A percentile compares a stretch with the other conserved stretches of the same genome.
phyloP scores from a whole-genome alignment of 2,329 filamentous ascomycete genomes.

The Botrytis porri region DNA sequence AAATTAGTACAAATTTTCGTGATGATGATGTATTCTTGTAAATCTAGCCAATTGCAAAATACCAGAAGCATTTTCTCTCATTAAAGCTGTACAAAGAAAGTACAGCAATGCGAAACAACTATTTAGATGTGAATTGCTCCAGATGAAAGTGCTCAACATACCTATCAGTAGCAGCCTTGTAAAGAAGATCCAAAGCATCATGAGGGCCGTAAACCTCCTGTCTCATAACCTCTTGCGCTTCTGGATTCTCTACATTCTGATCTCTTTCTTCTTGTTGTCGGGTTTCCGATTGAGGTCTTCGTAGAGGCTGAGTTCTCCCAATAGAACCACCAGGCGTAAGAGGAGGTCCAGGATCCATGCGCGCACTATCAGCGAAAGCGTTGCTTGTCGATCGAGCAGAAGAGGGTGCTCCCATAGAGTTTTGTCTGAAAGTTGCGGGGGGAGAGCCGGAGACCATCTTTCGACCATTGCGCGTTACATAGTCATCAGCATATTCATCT shows the following conservation, averaged over 20 bases:
- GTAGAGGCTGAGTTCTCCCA: constrained; percentile 64
- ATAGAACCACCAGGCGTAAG: constrained; percentile 64
- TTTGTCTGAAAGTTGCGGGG: constrained; percentile 32
- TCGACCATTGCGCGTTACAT: constrained; percentile 69
- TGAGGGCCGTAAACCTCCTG: constrained; percentile 83
- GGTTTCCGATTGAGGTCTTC: constrained; percentile 52
- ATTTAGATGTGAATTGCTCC: constrained; percentile 33
- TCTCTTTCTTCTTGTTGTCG: constrained; percentile 42
- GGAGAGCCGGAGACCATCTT: constrained; percentile 57
- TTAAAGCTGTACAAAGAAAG: constrained; percentile 36
- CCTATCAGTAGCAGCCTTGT: constrained; percentile 75
- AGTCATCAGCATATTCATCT: constrained; percentile 50
- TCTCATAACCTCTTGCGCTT: constrained; percentile 63
- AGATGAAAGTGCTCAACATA: constrained; percentile 18
- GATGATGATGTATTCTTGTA: not conserved
- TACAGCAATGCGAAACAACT: not conserved
- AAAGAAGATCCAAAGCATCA: constrained; percentile 86
- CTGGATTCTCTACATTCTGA: constrained; percentile 62
- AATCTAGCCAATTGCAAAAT: not conserved
- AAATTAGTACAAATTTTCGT: constrained; percentile 40
- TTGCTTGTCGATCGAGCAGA: constrained; percentile 33
- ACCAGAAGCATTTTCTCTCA: not conserved
- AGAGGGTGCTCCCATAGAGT: constrained; percentile 39
- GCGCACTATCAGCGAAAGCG: constrained; percentile 28
- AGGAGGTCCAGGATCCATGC: constrained; percentile 43